Evolutionary conservation across 2,329 filamentous ascomycete genomes (phyloP).

Genomic region (Monilinia fructicola): DNA sequence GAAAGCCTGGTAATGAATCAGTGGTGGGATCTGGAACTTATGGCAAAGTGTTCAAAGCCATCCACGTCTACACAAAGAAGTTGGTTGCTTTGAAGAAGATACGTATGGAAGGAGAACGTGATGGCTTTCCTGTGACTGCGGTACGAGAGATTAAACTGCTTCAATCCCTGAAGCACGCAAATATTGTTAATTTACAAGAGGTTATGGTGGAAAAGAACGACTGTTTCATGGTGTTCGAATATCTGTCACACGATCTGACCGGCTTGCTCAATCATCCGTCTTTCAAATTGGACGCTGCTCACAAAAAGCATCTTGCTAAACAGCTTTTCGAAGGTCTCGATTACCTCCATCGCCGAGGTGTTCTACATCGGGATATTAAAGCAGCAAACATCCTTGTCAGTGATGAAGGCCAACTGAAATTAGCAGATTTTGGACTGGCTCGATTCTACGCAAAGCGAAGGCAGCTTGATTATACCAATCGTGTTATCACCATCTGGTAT

Average conservation of each 20-base stretch:
- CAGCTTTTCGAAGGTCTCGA: conserved; percentile 93
- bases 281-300: conserved; percentile 78
- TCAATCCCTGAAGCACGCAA: conserved; percentile 79
- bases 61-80: conserved; percentile 85
- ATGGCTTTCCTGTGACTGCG: conserved; percentile 88
- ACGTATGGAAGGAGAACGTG: conserved; percentile 87
- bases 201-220: conserved; percentile 99
- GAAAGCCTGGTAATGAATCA: conserved; percentile 96
- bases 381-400: conserved; percentile 96
- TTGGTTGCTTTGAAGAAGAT: conserved; percentile 87
- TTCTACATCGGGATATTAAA: conserved; percentile 96
- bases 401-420: conserved; percentile 82
- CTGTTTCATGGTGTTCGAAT: conserved; percentile 99
- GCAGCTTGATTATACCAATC: conserved; percentile 94
- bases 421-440: conserved; percentile 93
- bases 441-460: conserved; percentile 93
- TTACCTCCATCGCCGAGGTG: conserved; percentile 89
- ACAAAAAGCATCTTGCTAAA: conserved; percentile 89
- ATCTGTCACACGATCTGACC: conserved; percentile 92
- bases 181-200: conserved; percentile 80
- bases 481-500: conserved; percentile 99
- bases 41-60: conserved; percentile 91
- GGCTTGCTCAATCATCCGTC: conserved; percentile 92
- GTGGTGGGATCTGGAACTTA: conserved; percentile 95
- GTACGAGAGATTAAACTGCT: conserved; percentile 88